Evolutionary conservation across 257 asterid species (phyloP).

Genomic region (Rubia yunnanensis): DNA sequence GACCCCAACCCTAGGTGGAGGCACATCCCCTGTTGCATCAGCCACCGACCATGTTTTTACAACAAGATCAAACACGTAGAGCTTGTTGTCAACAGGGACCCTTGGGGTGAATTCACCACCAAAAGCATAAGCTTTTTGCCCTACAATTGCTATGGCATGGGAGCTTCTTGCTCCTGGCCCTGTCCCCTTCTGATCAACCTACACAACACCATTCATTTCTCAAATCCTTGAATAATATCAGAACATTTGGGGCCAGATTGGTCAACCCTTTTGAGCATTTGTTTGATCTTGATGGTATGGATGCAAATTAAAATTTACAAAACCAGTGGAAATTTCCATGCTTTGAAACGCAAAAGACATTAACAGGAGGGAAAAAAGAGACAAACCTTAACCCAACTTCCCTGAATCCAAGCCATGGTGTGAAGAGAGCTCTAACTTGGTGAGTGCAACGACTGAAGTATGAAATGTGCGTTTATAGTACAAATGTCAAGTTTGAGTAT

Average conservation of each 20-base stretch:
- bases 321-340: neutral
- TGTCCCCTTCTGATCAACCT: slow-evolving; percentile 63
- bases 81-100: slow-evolving; percentile 70
- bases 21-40: slow-evolving; percentile 52
- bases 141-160: slow-evolving; percentile 74
- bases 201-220: slow-evolving; percentile 18
- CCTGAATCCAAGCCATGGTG: slow-evolving; percentile 33
- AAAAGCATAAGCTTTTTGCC: slow-evolving; percentile 58
- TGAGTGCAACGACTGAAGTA: neutral
- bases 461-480: neutral
- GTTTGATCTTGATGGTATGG: neutral
- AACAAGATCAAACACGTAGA: slow-evolving; percentile 51
- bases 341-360: neutral
- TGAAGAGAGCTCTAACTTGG: neutral
- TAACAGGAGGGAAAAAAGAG: neutral
- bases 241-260: neutral
- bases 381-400: slow-evolving; percentile 54
- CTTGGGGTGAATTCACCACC: slow-evolving; percentile 89
- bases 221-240: neutral
- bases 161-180: slow-evolving; percentile 97
- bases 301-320: neutral
- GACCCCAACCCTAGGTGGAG: slow-evolving; percentile 91
- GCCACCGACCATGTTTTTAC: slow-evolving; percentile 57
- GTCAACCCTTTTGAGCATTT: neutral
- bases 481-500: neutral